Base-by-base conservation (phyloP, 2,329 filamentous ascomycete species). In the Raffaelea ambrosiae region DNA sequence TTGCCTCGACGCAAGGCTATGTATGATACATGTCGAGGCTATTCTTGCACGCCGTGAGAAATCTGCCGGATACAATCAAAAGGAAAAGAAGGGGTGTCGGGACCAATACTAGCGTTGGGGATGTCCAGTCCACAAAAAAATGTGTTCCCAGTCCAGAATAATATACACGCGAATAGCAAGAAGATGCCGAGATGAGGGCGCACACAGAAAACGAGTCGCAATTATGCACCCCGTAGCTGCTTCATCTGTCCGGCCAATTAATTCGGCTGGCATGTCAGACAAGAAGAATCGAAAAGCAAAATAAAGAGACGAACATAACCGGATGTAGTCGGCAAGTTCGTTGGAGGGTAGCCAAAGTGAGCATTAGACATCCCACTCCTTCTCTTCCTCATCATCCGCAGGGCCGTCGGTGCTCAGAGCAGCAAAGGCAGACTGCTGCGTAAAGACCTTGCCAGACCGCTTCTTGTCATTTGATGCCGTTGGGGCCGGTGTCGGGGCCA, bases 341-440 rank as follows among this genome's bases (percentile, higher is more conserved):
- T n/a, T n/a, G n/a, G n/a, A n/a, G n/a, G n/a, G n/a, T n/a, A n/a
- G n/a, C n/a, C n/a, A n/a, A n/a, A n/a, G 7, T 29, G 26, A 7
- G 26, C 7, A 29, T 63, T 63, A 76, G 47, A 77, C 73, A 46
- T 76, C 73, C 74, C 73, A 77, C 58, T 77, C 73, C 54, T 72
- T 67, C 49, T 66, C 62, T 40, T 70, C 63, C 13, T 62, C 66
- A 13, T 29, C 26, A 13, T 29, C 67, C 36, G 61, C 62, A 36
- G 58, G 57, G 35, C 66, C 65, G 38, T 71, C 65, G 49, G 63
- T 61, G 53, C 63, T 68, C 50, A 77, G 62, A 4, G 73, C 72
- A 20, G 72, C 73, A 61, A 76, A 77, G 5, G 73, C 70, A 5
- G 63, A 65, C 51, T 60, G 53, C 43, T 61, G 58, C 35, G 67